phyloP scores from a whole-genome alignment of 805 yeast genomes.

The Candida nanaspora region DNA sequence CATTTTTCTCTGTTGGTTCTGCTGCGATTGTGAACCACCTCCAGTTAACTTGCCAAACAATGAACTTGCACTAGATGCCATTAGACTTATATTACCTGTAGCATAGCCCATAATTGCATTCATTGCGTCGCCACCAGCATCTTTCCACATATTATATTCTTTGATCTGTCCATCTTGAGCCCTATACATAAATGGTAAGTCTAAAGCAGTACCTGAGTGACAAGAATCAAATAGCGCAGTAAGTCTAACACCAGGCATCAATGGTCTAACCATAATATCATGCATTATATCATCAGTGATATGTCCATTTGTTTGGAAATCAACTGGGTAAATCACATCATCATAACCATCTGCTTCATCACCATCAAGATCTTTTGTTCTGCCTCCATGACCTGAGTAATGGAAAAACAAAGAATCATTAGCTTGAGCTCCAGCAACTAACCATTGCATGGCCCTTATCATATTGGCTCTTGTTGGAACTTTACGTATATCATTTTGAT shows the following conservation, averaged over 20 bases:
- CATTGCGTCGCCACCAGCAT: slow-evolving; percentile 62
- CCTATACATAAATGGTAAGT: slow-evolving; percentile 65
- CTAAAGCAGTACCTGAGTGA: slow-evolving; percentile 79
- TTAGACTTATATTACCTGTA: slow-evolving; percentile 42
- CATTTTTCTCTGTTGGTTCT: slow-evolving; percentile 47
- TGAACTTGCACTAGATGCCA: slow-evolving; percentile 32
- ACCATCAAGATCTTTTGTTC: slow-evolving; percentile 46
- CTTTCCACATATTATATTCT: slow-evolving; percentile 73
- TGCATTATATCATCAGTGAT: slow-evolving; percentile 73
- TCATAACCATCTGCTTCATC: slow-evolving; percentile 30
- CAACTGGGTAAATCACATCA: slow-evolving; percentile 31
- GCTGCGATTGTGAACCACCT: slow-evolving; percentile 25
- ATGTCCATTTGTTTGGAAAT: slow-evolving; percentile 55
- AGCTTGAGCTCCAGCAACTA: slow-evolving; percentile 63
- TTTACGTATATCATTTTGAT: slow-evolving; percentile 34
- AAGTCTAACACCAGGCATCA: slow-evolving; percentile 66
- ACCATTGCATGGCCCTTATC: slow-evolving; percentile 75
- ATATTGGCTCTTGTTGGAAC: slow-evolving; percentile 68
- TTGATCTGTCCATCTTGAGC: slow-evolving; percentile 79
- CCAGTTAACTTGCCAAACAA: slow-evolving; percentile 27
- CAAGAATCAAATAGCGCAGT: slow-evolving; percentile 82
- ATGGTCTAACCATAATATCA: slow-evolving; percentile 58
- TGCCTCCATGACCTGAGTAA: slow-evolving; percentile 86
- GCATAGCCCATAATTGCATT: slow-evolving; percentile 54
- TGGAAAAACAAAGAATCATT: slow-evolving; percentile 78